Evolutionary conservation across 2,329 filamentous ascomycete species (phyloP).

Genomic region (Zasmidium angulare): DNA sequence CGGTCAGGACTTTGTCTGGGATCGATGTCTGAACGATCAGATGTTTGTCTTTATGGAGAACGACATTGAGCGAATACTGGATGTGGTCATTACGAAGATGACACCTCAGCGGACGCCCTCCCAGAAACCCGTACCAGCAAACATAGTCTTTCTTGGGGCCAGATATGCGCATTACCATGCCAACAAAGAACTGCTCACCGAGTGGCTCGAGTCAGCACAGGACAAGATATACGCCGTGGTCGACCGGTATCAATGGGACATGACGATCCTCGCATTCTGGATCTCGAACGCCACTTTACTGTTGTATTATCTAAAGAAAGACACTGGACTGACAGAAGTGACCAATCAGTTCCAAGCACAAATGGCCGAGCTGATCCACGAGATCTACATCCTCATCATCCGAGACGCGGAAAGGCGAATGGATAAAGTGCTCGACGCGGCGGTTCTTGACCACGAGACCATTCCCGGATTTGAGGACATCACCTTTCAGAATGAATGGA

Average conservation of each 20-base stretch:
- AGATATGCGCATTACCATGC: slow-evolving; percentile 97
- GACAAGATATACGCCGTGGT: slow-evolving; percentile 96
- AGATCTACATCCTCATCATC: slow-evolving; percentile 97
- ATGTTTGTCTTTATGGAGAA: slow-evolving; percentile 99
- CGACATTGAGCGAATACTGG: slow-evolving; percentile 86
- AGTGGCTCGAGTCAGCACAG: slow-evolving; percentile 81
- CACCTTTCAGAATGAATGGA: slow-evolving; percentile 98
- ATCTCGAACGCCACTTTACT: slow-evolving; percentile 94
- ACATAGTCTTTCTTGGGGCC: slow-evolving; percentile 93
- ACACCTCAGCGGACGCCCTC: slow-evolving; percentile 90
- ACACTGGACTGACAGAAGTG: slow-evolving; percentile 73
- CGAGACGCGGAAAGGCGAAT: slow-evolving; percentile 92
- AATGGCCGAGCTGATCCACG: slow-evolving; percentile 90
- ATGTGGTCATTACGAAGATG: slow-evolving; percentile 98
- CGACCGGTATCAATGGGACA: slow-evolving; percentile 96
- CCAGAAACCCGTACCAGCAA: slow-evolving; percentile 97
- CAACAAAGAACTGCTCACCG: slow-evolving; percentile 76
- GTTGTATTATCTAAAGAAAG: slow-evolving; percentile 97
- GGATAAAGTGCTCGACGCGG: slow-evolving; percentile 89
- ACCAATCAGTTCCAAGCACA: slow-evolving; percentile 90
- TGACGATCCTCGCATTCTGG: slow-evolving; percentile 99
- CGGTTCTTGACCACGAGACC: slow-evolving; percentile 96
- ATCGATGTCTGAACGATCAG: slow-evolving; percentile 89
- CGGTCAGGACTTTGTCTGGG: slow-evolving; percentile 93
- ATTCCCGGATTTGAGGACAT: slow-evolving; percentile 97